A percentile compares a stretch with the other conserved stretches of the same genome.
Conservation (phyloP, 225 moss, liverwort and hornwort genomes). For the Bryoerythrophyllum caledonicum region DNA sequence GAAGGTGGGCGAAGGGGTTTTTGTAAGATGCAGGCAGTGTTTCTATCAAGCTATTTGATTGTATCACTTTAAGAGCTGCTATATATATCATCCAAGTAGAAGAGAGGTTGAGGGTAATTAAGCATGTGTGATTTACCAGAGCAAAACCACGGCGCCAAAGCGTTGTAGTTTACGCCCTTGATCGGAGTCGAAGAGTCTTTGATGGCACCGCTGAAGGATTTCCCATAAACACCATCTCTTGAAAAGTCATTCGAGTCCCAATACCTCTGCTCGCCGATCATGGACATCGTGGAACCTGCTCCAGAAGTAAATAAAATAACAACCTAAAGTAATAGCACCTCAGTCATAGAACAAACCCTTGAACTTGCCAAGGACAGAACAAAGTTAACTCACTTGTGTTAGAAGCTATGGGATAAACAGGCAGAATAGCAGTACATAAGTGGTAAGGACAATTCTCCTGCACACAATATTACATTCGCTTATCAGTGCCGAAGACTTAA, state of each 20-base stretch:
- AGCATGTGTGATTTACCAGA: slow-evolving; percentile 32
- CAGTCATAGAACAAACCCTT: not conserved
- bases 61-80: not conserved
- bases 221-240: not conserved
- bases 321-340: not conserved
- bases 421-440: slow-evolving; percentile 27
- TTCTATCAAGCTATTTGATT: no score
- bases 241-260: slow-evolving; percentile 5
- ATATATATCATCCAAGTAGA: not conserved
- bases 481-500: not conserved
- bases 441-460: slow-evolving; percentile 56
- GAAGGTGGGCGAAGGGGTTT: no score
- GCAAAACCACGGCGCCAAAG: slow-evolving; percentile 51
- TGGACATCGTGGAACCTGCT: slow-evolving; percentile 33
- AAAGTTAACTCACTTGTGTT: slow-evolving; percentile 34
- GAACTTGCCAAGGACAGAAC: no score
- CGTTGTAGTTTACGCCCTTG: slow-evolving; percentile 25
- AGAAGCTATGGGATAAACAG: slow-evolving; percentile 17
- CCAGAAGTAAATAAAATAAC: not conserved
- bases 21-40: no score
- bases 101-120: not conserved
- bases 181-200: slow-evolving; percentile 25
- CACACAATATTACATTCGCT: not conserved
- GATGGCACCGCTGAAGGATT: slow-evolving; percentile 15
- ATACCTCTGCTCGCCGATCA: slow-evolving; percentile 22